phyloP scores from a whole-genome alignment of 192 early-diverging fungal genomes.

The Umbelopsis vinacea region DNA sequence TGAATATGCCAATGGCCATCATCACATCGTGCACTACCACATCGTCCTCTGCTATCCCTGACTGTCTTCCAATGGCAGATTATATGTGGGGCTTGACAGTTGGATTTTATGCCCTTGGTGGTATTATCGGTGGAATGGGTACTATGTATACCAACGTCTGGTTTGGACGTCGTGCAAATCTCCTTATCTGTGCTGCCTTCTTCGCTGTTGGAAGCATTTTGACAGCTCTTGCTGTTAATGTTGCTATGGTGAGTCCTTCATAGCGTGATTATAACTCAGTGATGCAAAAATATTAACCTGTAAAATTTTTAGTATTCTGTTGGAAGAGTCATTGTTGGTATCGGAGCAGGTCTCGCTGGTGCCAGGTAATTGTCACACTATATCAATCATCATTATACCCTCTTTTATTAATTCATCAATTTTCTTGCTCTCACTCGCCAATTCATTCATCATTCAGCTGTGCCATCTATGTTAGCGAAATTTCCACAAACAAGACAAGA shows the following conservation, averaged over 20 bases:
- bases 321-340: conserved; percentile 77
- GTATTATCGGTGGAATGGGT: conserved; percentile 58
- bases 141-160: conserved; percentile 45
- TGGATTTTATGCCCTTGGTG: conserved; percentile 56
- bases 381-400: not conserved
- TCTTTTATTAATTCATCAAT: not conserved
- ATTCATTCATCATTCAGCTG: conserved; percentile 44
- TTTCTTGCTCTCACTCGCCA: not conserved
- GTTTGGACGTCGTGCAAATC: conserved; percentile 56
- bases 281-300: not conserved
- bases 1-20: conserved; percentile 34
- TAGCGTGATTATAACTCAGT: not conserved
- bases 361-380: conserved; percentile 34
- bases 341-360: conserved; percentile 74
- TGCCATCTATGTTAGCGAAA: conserved; percentile 78
- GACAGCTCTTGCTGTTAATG: conserved; percentile 64
- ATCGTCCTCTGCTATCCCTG: conserved; percentile 19
- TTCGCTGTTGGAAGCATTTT: conserved; percentile 70
- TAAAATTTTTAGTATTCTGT: conserved; percentile 43
- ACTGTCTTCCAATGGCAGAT: conserved; percentile 42
- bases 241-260: conserved; percentile 54
- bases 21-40: conserved; percentile 32
- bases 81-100: conserved; percentile 52
- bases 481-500: conserved; percentile 72
- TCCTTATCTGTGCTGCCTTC: conserved; percentile 69